Evolutionary conservation across 345 rosid species (phyloP), one percentile per base, ranked within the genome.

Genomic region (Populus davidiana): DNA sequence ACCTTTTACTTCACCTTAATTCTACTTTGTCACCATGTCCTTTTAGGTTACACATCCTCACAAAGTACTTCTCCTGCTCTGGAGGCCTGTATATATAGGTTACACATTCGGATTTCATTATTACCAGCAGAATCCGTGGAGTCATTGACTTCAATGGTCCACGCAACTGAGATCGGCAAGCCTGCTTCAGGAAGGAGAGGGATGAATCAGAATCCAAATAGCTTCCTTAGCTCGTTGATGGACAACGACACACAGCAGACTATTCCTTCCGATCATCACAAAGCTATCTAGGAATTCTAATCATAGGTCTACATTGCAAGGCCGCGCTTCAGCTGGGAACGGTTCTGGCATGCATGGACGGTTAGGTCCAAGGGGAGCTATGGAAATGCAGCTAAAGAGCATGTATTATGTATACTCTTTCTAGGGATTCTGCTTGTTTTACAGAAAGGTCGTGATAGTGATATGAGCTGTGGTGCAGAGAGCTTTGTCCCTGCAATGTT

Each of bases 11-110:
- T 74, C 47, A 52, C 21, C 67, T 35, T 43, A 8, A 31, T 71
- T 52, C 70, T 44, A 72, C 5, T 49, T 65, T 59, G 75, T 44
- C 74, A 44, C 10, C 44, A 43, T 20, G 54, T 33, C 63, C 35
- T 88, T 77, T 25, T 79, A 96, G 98, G 98, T 92, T 31, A 80
- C 73, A 67, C 73, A 91, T 82, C 95, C 99, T 13, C 1, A 33
- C 36, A 73, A 85, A 71, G 77, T 56, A 71, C 89, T 92, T 82
- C 98, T 79, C 90, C 90, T 54, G 83, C 77, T 64, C 93, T 96
- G 4, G 88, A 82, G 82, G 93, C 97, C 66, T 91, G 93, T 38
- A 79, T 89, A 82, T 73, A 90, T n/a, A n/a, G n/a, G n/a, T n/a
- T n/a, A n/a, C n/a, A n/a, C n/a, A n/a, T n/a, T n/a, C n/a, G n/a